These are phyloP conservation scores for Ophiocordyceps robertsii DNA, from an alignment of 2,329 filamentous ascomycete species.

Conservation along the genomic window DNA sequence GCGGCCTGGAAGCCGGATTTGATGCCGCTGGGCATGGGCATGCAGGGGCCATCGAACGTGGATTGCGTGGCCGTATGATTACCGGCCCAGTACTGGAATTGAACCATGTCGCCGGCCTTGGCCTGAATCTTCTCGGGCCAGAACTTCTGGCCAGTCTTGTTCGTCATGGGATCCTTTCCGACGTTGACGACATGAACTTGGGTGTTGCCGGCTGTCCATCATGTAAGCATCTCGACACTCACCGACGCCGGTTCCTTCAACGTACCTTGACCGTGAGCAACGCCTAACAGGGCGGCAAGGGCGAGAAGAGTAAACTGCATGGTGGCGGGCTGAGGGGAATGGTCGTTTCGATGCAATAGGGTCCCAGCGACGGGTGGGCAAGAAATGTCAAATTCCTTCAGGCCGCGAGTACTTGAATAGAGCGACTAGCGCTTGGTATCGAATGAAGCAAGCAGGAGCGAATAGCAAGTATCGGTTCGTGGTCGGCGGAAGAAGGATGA, in stretches of 20 bases:
- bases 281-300: slow-evolving; percentile 32
- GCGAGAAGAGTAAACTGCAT: slow-evolving; percentile 39
- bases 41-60: slow-evolving; percentile 57
- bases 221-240: neutral
- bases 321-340: slow-evolving; percentile 15
- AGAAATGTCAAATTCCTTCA: neutral
- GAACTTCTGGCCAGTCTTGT: slow-evolving; percentile 40
- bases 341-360: neutral
- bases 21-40: slow-evolving; percentile 45
- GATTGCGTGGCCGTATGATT: slow-evolving; percentile 77
- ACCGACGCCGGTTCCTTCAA: no score
- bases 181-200: slow-evolving; percentile 56
- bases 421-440: neutral
- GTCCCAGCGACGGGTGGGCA: neutral
- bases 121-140: slow-evolving; percentile 53
- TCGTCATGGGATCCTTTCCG: slow-evolving; percentile 34
- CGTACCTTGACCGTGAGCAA: slow-evolving; percentile 16
- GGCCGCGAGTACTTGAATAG: no score
- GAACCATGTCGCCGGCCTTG: slow-evolving; percentile 46
- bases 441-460: neutral
- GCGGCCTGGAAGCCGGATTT: slow-evolving; percentile 57
- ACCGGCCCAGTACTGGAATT: slow-evolving; percentile 51
- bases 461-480: neutral
- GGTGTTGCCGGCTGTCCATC: slow-evolving; percentile 14
- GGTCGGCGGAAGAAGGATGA: neutral